Evolutionary conservation across 768 basidiomycete genomes (phyloP).

Genomic region (Collybia sp.): DNA sequence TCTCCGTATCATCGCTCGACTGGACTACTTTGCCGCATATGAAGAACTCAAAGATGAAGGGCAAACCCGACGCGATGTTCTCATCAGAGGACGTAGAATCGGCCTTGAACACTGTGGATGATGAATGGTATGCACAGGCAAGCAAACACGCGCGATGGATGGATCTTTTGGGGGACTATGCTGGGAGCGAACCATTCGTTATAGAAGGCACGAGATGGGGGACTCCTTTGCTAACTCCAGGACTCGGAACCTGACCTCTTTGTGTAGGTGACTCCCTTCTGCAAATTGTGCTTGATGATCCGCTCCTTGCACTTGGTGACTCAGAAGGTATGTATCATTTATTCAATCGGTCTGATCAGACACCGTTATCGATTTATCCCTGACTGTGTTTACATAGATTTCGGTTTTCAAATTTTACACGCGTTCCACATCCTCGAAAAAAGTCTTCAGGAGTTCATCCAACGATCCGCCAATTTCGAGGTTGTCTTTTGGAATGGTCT

Average conservation of each 20-base stretch:
- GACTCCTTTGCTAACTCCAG: conserved; percentile 2
- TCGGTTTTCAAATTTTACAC: conserved; percentile 60
- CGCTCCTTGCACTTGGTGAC: conserved; percentile 52
- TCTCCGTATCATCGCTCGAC: no score
- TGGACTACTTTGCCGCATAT: no score
- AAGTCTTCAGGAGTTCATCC: conserved; percentile 41
- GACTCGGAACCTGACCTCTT: conserved; percentile 1
- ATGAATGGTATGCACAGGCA: conserved; percentile 11
- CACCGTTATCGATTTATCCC: no score
- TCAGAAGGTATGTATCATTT: conserved; percentile 28
- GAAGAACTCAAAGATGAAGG: conserved; percentile 5
- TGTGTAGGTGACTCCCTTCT: conserved; percentile 59
- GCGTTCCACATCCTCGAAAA: conserved; percentile 51
- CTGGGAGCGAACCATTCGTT: conserved; percentile 60
- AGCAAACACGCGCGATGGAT: conserved; percentile 32
- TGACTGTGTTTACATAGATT: conserved; percentile 25
- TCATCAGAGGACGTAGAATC: no score
- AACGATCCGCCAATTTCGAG: conserved; percentile 52
- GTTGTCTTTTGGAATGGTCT: conserved; percentile 60
- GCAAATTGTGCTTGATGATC: conserved; percentile 54
- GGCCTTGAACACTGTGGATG: conserved; percentile 10
- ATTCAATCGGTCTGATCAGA: neutral
- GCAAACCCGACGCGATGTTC: no score
- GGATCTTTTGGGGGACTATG: conserved; percentile 71
- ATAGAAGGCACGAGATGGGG: conserved; percentile 44